Percentiles rank a stretch among this genome's conserved stretches.
These are phyloP conservation scores for Botrytis porri DNA, from an alignment of 2,329 filamentous ascomycete species.

Conservation along the genomic window DNA sequence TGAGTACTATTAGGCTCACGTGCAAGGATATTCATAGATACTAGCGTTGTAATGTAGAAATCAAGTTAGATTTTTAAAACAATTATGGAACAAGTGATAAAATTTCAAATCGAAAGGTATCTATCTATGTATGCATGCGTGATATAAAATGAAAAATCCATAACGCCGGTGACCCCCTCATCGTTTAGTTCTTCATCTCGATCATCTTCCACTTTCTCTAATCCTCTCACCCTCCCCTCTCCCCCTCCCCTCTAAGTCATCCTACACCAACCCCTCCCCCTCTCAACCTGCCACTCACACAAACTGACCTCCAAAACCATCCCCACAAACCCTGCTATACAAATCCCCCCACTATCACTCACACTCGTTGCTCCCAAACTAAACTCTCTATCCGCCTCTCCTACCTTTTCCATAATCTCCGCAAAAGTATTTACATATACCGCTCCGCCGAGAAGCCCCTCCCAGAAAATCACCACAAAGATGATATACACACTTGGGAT, in stretches of 20 bases:
- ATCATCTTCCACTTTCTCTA: not conserved
- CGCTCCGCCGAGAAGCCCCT: constrained; percentile 82
- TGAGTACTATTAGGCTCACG: too few species aligned
- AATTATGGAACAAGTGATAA: not conserved
- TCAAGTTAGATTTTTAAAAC: not conserved
- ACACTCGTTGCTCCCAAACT: constrained; percentile 86
- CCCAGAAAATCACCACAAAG: constrained; percentile 87
- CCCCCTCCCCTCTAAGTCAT: not conserved
- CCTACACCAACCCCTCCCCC: constrained; percentile 72
- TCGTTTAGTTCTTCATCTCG: not conserved
- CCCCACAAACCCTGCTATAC: constrained; percentile 78
- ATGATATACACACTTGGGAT: constrained; percentile 84
- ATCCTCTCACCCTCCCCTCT: not conserved
- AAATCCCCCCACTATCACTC: constrained; percentile 88
- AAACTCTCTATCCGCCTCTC: constrained; percentile 78
- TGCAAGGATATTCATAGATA: not conserved
- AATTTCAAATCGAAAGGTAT: not conserved
- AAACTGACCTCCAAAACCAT: constrained; percentile 79
- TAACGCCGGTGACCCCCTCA: not conserved
- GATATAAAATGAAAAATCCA: not conserved
- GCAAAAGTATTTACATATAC: constrained; percentile 98
- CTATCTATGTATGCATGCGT: not conserved
- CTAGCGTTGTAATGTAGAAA: not conserved
- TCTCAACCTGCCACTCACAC: constrained; percentile 80
- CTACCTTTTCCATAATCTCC: constrained; percentile 83